Percentiles rank a stretch among this genome's conserved stretches.
Evolutionary conservation across 768 basidiomycete genomes (phyloP).

Genomic region (Termitomyces titanicus): DNA sequence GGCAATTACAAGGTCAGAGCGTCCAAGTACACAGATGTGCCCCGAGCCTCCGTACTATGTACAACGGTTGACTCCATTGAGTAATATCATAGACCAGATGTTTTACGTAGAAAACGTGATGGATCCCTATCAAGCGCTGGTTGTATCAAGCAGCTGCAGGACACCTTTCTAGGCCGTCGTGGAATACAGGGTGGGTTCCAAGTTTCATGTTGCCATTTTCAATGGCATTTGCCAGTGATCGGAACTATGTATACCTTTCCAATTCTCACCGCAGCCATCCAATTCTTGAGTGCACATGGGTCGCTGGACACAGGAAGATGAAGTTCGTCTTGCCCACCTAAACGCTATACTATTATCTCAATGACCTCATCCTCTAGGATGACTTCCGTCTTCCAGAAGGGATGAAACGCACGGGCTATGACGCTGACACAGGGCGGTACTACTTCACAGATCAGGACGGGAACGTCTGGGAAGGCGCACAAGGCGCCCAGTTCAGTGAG

Average conservation of each 20-base stretch:
- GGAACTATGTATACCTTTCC: neutral
- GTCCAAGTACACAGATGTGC: too few species aligned
- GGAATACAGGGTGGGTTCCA: too few species aligned
- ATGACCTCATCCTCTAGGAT: constrained; percentile 32
- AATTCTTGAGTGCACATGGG: constrained; percentile 16
- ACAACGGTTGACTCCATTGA: too few species aligned
- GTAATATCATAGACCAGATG: too few species aligned
- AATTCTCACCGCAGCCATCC: neutral
- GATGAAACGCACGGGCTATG: constrained; percentile 72
- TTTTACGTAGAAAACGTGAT: too few species aligned
- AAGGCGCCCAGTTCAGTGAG: constrained; percentile 62
- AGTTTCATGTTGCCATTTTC: too few species aligned
- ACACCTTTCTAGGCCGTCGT: too few species aligned
- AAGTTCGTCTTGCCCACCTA: constrained; percentile 24
- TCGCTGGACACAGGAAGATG: constrained; percentile 45
- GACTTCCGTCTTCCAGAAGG: constrained; percentile 50
- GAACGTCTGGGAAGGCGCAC: constrained; percentile 49
- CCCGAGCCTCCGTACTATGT: too few species aligned
- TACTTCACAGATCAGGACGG: constrained; percentile 59
- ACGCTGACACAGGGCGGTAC: constrained; percentile 66
- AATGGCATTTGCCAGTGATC: too few species aligned
- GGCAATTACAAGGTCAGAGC: too few species aligned
- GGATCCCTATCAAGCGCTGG: too few species aligned
- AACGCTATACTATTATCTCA: neutral
- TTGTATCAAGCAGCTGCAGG: too few species aligned